Evolutionary conservation across 345 rosid genomes (phyloP).

Genomic region (Eucalyptus pumila): DNA sequence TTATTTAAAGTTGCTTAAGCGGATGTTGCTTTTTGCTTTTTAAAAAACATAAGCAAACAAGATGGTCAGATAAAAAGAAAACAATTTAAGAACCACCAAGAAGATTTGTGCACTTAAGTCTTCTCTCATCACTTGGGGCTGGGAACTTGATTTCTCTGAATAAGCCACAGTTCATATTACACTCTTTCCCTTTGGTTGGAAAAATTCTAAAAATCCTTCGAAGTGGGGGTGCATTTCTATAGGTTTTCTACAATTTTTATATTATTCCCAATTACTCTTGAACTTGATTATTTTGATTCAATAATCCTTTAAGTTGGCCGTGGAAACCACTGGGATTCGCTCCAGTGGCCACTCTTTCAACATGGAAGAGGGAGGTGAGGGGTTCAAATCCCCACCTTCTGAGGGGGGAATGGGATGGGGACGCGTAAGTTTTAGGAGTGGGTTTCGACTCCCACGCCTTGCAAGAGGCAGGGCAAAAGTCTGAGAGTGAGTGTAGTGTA

Average conservation of each 20-base stretch:
- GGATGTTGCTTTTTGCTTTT: neutral
- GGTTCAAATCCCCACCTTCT: too few relatives aligned
- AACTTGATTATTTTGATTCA: neutral
- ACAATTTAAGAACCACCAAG: neutral
- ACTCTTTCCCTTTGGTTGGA: neutral
- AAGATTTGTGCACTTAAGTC: neutral
- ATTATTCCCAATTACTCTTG: neutral
- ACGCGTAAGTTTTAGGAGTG: too few relatives aligned
- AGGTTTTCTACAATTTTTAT: neutral
- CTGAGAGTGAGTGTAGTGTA: too few relatives aligned
- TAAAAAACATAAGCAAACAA: neutral
- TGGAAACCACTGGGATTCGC: too few relatives aligned
- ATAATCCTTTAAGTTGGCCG: neutral
- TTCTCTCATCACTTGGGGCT: neutral
- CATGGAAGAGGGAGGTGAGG: too few relatives aligned
- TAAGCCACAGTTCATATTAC: neutral
- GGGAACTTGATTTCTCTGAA: neutral
- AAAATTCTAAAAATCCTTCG: neutral
- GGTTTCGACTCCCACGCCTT: too few relatives aligned
- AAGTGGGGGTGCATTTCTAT: neutral
- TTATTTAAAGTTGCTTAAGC: neutral
- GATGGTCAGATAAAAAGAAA: neutral
- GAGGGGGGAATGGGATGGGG: too few relatives aligned
- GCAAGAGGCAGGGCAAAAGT: too few relatives aligned
- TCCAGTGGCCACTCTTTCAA: too few relatives aligned